Base-by-base conservation (phyloP, 768 basidiomycete species). In the Trametopsis cervina region DNA sequence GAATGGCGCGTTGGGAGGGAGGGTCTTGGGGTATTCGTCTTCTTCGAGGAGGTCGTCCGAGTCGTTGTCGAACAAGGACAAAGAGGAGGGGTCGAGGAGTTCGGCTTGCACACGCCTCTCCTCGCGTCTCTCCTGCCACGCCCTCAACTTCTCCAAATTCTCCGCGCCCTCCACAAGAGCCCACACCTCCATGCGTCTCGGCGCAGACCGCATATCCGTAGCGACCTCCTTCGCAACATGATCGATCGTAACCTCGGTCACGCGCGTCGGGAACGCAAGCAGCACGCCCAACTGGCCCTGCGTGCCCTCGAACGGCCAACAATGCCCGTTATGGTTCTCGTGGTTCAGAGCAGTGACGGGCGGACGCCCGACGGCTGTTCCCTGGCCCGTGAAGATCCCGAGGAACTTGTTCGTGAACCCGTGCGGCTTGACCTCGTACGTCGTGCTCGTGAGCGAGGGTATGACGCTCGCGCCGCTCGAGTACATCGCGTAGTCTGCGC, bases 141-240 rank as follows among this genome's bases (percentile, higher is more conserved):
- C 73, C 22, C 58, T 59, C 23, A 88, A 69, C 61, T 81, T 85
- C 27, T 65, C 75, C 4, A 80, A 46, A 55, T 93, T 89, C 42
- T 88, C 85, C 43, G 59, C 51, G 9, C 87, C 89, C 54, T 96
- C 92, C 26, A 95, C 77, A 54, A 92, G 64, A 0, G 82, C 93
- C 93, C 92, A 95, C 4, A 95, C 77, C 56, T 96, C 90, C 80
- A 97, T 89, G 37, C 84, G 72, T 50, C 78, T 71, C 37, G 95
- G 95, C 1, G 91, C 90, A 35, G 81, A 82, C 33, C 81, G 72
- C 66, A 89, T 72, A 56, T 94, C 89, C 60, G 80, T 79, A 4
- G 91, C 86, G 36, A 92, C 71, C 54, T 95, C 93, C 51, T 69
- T 73, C 18, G 92, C 73, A 11, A 91, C 81, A 63, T 99, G 95